Base-by-base conservation (phyloP, 75 land plant species). In the Gnetum montanum region DNA sequence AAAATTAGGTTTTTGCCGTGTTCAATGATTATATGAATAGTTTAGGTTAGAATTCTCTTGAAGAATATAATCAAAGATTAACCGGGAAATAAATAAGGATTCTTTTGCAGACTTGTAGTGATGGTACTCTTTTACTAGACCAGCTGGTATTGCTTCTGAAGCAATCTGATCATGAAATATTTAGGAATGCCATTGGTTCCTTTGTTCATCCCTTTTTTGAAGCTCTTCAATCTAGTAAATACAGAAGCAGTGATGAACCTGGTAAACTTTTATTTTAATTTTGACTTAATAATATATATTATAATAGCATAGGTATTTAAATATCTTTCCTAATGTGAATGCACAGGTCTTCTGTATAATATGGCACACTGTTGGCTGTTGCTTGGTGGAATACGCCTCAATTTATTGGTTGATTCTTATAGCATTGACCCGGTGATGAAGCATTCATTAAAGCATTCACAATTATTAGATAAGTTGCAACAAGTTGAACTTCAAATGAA, bases 311-410 rank as follows among this genome's bases (percentile, higher is more conserved):
- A 28, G 12, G 12, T 15, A 0, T 25, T 3, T 54, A n/a, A n/a
- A n/a, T n/a, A n/a, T n/a, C n/a, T n/a, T n/a, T n/a, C n/a, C n/a
- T n/a, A n/a, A n/a, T 64, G 23, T 16, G 12, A 3, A 37, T 71
- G 13, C 46, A n/a, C 54, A 79, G 90, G 61, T 22, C 16, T 6
- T 40, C 47, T 76, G 19, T 51, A 35, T 24, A 67, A 67, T 46
- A 62, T 78, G 60, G 96, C 92, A 44, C 49, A 34, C 34, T 79
- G 81, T 26, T 95, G 91, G 91, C 46, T 84, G 20, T 59, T 61
- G 6, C 50, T 83, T 61, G 99, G 99, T 15, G 63, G 54, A 20
- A 31, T 90, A 49, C 82, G 86, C 34, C 70, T 86, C 8, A 62
- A 59, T 49, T 75, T 90, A n/a, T 49, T 94, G 45, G 33, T 81